Conservation (phyloP, 2,329 filamentous ascomycete species). For the Pseudocercospora vitis region DNA sequence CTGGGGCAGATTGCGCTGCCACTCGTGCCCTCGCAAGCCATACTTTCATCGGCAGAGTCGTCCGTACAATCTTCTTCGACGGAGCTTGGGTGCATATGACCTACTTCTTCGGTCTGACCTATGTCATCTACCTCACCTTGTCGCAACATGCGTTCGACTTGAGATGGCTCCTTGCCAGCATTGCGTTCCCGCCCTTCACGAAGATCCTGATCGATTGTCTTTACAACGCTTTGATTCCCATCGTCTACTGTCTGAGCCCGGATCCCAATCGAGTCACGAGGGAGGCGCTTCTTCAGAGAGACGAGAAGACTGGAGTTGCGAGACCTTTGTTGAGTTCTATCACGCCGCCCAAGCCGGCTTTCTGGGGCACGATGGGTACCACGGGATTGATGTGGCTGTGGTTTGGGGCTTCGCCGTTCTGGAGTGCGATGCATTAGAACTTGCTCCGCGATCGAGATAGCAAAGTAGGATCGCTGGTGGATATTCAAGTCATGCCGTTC, state of each 20-base stretch:
- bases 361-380: conserved; percentile 17
- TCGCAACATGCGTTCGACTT: background rate
- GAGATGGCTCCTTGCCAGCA: conserved; percentile 15
- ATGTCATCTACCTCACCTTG: conserved; percentile 13
- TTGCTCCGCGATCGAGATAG: too few relatives aligned
- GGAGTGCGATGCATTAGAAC: background rate
- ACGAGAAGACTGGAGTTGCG: conserved; percentile 24
- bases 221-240: conserved; percentile 21
- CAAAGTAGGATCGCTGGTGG: too few relatives aligned
- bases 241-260: conserved; percentile 17
- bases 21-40: conserved; percentile 10
- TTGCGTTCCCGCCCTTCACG: conserved; percentile 21
- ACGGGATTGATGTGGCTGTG: conserved; percentile 18
- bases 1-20: conserved; percentile 19
- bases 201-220: conserved; percentile 23
- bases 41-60: conserved; percentile 11
- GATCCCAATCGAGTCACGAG: conserved; percentile 20
- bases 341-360: conserved; percentile 23
- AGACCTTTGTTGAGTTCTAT: conserved; percentile 15
- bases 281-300: conserved; percentile 16
- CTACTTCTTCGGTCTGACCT: conserved; percentile 14
- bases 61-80: conserved; percentile 16
- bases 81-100: conserved; percentile 23
- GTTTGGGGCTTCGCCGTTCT: conserved; percentile 15
- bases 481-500: too few relatives aligned